These are phyloP conservation scores for Diaporthe eres DNA, from an alignment of 2,329 filamentous ascomycete genomes.

Conservation along the genomic window DNA sequence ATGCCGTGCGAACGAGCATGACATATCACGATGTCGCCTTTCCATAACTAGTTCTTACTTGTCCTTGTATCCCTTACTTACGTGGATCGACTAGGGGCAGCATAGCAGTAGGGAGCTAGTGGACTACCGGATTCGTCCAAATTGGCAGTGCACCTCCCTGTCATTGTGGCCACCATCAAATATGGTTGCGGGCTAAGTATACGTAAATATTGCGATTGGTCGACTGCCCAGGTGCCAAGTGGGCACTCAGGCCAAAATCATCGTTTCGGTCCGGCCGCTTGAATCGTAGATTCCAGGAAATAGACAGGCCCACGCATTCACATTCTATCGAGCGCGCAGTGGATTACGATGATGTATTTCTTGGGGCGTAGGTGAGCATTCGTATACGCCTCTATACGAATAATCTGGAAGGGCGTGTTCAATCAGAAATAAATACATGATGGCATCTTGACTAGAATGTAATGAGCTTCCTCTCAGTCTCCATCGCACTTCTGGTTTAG, in stretches of 20 bases:
- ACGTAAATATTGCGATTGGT: conserved; percentile 27
- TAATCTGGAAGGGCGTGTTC: not conserved
- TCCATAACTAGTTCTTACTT: not conserved
- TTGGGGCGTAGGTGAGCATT: not conserved
- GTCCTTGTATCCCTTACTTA: not conserved
- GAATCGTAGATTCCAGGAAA: not conserved
- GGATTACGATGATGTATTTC: not conserved
- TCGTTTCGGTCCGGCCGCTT: not conserved
- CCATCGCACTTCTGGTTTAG: not conserved
- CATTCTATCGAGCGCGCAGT: not conserved
- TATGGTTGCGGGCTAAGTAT: not conserved
- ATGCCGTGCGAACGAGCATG: not conserved
- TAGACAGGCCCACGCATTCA: not conserved
- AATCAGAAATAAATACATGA: not conserved
- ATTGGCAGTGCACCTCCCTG: not conserved
- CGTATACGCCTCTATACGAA: not conserved
- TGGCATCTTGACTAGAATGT: not conserved
- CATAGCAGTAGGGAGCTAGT: not conserved
- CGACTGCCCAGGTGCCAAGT: not conserved
- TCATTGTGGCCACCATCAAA: not conserved
- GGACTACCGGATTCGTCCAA: not conserved
- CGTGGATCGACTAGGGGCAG: not conserved
- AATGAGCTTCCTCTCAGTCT: not conserved
- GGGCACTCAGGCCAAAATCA: not conserved
- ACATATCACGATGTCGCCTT: not conserved